phyloP scores from a whole-genome alignment of 345 rosid genomes.

The Salix dunnii region DNA sequence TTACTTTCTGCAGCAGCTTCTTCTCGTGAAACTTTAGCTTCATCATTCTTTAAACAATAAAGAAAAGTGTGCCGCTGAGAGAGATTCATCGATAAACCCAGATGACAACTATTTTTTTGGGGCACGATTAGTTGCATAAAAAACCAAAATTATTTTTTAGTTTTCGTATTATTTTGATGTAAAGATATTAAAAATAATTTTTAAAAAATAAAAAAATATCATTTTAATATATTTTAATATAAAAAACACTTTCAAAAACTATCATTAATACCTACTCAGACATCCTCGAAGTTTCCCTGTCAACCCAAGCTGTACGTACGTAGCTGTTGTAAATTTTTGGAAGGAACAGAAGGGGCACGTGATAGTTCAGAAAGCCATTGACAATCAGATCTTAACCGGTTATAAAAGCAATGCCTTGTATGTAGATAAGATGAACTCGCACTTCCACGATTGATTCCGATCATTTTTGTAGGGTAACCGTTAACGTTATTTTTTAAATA shows the following conservation, averaged over 20 bases:
- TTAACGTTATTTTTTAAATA: too few species aligned
- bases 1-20: constrained; percentile 61
- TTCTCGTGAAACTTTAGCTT: constrained; percentile 67
- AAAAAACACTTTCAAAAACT: too few species aligned
- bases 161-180: too few species aligned
- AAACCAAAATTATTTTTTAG: too few species aligned
- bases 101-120: not conserved
- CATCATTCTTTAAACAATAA: constrained; percentile 44
- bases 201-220: too few species aligned
- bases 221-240: too few species aligned
- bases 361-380: not conserved
- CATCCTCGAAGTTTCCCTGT: not conserved
- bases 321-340: not conserved
- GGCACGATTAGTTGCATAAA: too few species aligned
- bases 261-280: too few species aligned
- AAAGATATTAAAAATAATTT: too few species aligned
- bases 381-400: not conserved
- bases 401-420: not conserved
- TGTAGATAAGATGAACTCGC: not conserved
- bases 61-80: not conserved
- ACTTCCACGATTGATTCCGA: too few species aligned
- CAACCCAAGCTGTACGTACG: not conserved
- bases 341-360: not conserved
- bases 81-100: not conserved
- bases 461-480: too few species aligned